Evolutionary conservation across 2,329 filamentous ascomycete species (phyloP).

Genomic region (Colletotrichum sp.): DNA sequence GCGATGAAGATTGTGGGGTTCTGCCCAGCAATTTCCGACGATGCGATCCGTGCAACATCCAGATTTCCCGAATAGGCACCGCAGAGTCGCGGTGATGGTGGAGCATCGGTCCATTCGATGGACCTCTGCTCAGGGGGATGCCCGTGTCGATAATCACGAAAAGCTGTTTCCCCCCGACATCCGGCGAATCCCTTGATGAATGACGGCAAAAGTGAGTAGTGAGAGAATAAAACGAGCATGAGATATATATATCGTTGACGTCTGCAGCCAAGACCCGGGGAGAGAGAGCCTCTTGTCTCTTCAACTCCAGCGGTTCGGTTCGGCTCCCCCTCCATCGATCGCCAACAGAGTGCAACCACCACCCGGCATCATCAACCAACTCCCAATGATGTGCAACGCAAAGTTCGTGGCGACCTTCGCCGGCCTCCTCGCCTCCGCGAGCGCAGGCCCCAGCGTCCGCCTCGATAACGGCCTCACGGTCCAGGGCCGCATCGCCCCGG

Average conservation of each 20-base stretch:
- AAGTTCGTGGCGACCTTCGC: constrained; percentile 10
- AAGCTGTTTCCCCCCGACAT: not conserved
- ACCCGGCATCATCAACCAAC: not conserved
- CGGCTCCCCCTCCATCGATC: not conserved
- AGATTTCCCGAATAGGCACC: not conserved
- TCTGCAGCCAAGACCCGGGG: not conserved
- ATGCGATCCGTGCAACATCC: not conserved
- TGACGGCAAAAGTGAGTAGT: not conserved
- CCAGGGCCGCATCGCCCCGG: constrained; percentile 7
- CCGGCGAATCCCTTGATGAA: not conserved
- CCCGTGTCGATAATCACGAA: not conserved
- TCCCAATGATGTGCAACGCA: constrained; percentile 6
- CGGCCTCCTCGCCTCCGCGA: constrained; percentile 4
- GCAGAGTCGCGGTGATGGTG: not conserved
- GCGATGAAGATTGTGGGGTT: not conserved
- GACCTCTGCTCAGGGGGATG: not conserved
- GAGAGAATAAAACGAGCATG: not conserved
- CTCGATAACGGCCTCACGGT: constrained; percentile 12
- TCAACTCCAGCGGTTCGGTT: not conserved
- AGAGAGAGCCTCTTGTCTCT: not conserved
- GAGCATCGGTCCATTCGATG: not conserved
- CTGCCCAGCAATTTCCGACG: constrained; percentile 13
- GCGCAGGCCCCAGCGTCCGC: constrained; percentile 7
- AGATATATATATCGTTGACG: not conserved
- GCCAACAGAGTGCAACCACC: not conserved